Percentiles rank a stretch among this genome's conserved stretches.
These are phyloP conservation scores for Aspergillus mulundensis DNA, from an alignment of 495 filamentous ascomycete genomes.

Conservation along the genomic window DNA sequence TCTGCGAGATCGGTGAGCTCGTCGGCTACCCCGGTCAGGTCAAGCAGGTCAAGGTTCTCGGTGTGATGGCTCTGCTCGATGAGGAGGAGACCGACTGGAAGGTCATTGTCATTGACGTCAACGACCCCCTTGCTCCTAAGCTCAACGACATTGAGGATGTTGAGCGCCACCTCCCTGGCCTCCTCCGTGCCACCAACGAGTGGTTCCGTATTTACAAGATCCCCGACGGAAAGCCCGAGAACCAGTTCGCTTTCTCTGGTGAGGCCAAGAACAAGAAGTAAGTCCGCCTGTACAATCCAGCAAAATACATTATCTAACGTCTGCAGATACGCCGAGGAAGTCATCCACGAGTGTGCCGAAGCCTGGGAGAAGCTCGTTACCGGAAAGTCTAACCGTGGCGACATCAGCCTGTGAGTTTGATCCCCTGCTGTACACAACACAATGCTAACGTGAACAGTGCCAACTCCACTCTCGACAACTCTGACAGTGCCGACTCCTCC, in stretches of 20 bases:
- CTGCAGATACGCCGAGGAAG: constrained; percentile 78
- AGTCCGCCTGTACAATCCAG: constrained; percentile 18
- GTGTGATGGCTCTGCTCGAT: constrained; percentile 98
- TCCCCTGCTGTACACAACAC: constrained; percentile 14
- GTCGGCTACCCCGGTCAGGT: constrained; percentile 93
- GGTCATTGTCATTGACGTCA: constrained; percentile 98
- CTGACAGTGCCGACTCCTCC: constrained; percentile 57
- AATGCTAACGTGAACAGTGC: constrained; percentile 46
- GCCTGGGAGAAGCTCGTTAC: constrained; percentile 95
- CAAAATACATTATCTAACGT: constrained; percentile 14
- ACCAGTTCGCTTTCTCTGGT: constrained; percentile 99
- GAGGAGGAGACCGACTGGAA: constrained; percentile 99
- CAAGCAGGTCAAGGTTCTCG: constrained; percentile 99
- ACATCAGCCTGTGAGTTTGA: constrained; percentile 71
- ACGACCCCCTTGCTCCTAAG: constrained; percentile 93
- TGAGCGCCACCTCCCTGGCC: constrained; percentile 94
- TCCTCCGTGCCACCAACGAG: constrained; percentile 97
- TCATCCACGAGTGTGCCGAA: constrained; percentile 92
- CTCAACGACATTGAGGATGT: constrained; percentile 99
- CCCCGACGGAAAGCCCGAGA: constrained; percentile 99
- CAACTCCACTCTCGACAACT: constrained; percentile 73
- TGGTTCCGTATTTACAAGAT: constrained; percentile 99
- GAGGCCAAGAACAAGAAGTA: constrained; percentile 99
- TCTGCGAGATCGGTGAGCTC: constrained; percentile 98
- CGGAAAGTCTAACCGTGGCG: constrained; percentile 73